Evolutionary conservation across 768 basidiomycete species (phyloP).

Genomic region (Suillus weaverae): DNA sequence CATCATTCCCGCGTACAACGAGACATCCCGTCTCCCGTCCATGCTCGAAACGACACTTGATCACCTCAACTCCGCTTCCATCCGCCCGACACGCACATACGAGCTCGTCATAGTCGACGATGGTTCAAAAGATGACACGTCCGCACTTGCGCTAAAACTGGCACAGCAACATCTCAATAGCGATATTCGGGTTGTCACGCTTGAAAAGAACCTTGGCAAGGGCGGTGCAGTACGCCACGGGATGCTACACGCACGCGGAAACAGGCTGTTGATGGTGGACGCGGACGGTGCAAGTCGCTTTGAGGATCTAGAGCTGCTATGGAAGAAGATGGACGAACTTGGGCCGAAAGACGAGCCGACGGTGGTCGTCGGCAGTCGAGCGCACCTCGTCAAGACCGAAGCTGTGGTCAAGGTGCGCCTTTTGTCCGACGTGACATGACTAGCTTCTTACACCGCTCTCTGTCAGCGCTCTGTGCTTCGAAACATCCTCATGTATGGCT

Average conservation of each 20-base stretch:
- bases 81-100: slow-evolving; percentile 50
- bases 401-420: slow-evolving; percentile 87
- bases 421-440: slow-evolving; percentile 3
- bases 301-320: slow-evolving; percentile 77
- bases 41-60: slow-evolving; percentile 81
- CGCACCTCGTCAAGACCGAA: slow-evolving; percentile 89
- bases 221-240: slow-evolving; percentile 94
- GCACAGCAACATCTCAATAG: slow-evolving; percentile 53
- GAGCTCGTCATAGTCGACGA: slow-evolving; percentile 92
- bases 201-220: slow-evolving; percentile 85
- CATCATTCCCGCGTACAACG: slow-evolving; percentile 92
- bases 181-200: slow-evolving; percentile 75
- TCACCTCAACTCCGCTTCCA: slow-evolving; percentile 48
- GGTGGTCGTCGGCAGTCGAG: slow-evolving; percentile 84
- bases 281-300: slow-evolving; percentile 94
- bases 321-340: slow-evolving; percentile 69
- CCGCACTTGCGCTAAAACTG: slow-evolving; percentile 60
- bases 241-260: slow-evolving; percentile 78
- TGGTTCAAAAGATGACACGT: slow-evolving; percentile 79
- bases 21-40: slow-evolving; percentile 72
- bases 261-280: slow-evolving; percentile 85
- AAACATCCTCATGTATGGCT: slow-evolving; percentile 91
- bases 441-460: neutral
- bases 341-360: slow-evolving; percentile 50
- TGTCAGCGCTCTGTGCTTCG: slow-evolving; percentile 80